Percentiles rank a stretch among this genome's conserved stretches.
These are phyloP conservation scores for Fusarium staphyleae DNA, from an alignment of 2,329 filamentous ascomycete genomes.

Conservation along the genomic window DNA sequence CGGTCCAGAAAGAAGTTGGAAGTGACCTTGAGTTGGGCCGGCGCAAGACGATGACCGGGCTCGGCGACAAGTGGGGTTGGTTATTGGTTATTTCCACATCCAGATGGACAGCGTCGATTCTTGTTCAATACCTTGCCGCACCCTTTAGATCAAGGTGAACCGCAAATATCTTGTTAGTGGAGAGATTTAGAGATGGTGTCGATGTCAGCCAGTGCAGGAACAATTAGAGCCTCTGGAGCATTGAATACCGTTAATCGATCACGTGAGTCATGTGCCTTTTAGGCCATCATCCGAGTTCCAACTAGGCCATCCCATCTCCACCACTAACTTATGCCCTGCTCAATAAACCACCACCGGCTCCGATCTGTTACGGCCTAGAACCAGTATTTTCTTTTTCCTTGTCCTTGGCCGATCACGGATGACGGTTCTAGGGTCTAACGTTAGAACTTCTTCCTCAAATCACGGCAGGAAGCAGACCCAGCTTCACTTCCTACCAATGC, in stretches of 20 bases:
- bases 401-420: background rate
- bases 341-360: background rate
- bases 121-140: no score
- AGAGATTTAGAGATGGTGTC: background rate
- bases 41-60: slow-evolving; percentile 20
- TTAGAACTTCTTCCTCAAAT: background rate
- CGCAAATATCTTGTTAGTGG: background rate
- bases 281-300: slow-evolving; percentile 1
- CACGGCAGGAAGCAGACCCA: slow-evolving; percentile 1
- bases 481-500: slow-evolving; percentile 1
- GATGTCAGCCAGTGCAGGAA: background rate
- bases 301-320: background rate
- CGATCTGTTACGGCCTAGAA: background rate
- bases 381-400: background rate
- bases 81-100: no score
- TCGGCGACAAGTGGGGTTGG: slow-evolving; percentile 19
- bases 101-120: no score
- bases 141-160: no score
- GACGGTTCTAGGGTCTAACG: background rate
- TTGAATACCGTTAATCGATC: slow-evolving; percentile 10
- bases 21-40: slow-evolving; percentile 27
- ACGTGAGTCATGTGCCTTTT: slow-evolving; percentile 22
- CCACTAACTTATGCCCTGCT: background rate
- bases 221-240: background rate
- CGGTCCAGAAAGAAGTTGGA: slow-evolving; percentile 16